Percentiles rank a stretch among this genome's conserved stretches.
These are phyloP conservation scores for Daldinia caldariorum DNA, from an alignment of 495 filamentous ascomycete species.

Conservation along the genomic window DNA sequence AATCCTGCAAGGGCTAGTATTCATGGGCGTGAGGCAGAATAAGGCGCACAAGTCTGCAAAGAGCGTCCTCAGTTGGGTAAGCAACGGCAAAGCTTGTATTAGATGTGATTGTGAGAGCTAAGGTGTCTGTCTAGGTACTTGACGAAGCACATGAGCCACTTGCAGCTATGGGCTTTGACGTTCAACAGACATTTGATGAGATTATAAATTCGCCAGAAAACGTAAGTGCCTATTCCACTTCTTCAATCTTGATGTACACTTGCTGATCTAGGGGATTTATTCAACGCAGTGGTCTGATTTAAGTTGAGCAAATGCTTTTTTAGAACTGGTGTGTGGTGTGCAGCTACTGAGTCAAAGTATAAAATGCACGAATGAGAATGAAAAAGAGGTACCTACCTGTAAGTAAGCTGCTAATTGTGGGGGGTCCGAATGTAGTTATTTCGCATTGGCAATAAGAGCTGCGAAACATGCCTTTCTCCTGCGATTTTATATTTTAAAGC, in stretches of 20 bases:
- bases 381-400: conserved; percentile 26
- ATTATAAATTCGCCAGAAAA: conserved; percentile 77
- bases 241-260: conserved; percentile 15
- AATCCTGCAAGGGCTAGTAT: conserved; percentile 78
- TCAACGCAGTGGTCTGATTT: conserved; percentile 52
- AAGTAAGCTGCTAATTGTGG: too few species aligned
- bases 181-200: conserved; percentile 81
- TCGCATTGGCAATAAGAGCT: conserved; percentile 16
- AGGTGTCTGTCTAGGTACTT: conserved; percentile 62
- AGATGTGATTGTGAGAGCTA: conserved; percentile 34
- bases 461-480: conserved; percentile 25
- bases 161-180: conserved; percentile 77
- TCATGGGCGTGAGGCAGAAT: conserved; percentile 84
- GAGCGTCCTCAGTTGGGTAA: conserved; percentile 79
- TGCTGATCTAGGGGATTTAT: conserved; percentile 26
- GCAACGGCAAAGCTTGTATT: conserved; percentile 40
- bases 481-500: conserved; percentile 36
- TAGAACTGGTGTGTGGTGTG: neutral
- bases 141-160: conserved; percentile 77
- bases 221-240: conserved; percentile 47
- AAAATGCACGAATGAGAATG: conserved; percentile 15
- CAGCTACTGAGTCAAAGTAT: conserved; percentile 19
- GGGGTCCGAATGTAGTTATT: conserved; percentile 10
- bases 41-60: conserved; percentile 76
- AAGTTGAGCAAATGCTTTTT: conserved; percentile 35